These are phyloP conservation scores for Gymnopilus dilepis DNA, from an alignment of 768 basidiomycete genomes.

Conservation along the genomic window DNA sequence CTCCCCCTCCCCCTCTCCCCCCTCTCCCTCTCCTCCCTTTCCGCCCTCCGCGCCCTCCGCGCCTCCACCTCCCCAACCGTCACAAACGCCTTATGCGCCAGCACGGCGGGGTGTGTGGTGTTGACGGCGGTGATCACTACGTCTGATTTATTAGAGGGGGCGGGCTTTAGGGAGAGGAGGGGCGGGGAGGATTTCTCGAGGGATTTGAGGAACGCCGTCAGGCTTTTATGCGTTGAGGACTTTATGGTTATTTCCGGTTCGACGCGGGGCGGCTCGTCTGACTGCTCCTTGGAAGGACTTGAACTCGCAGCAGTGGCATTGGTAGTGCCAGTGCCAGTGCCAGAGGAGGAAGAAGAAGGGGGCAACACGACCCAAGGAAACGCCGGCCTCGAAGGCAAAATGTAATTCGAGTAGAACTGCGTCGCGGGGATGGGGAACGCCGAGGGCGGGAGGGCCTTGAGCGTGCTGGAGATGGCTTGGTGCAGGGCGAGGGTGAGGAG, in stretches of 20 bases:
- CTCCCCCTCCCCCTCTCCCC: constrained; percentile 46
- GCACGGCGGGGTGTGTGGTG: constrained; percentile 59
- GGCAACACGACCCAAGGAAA: constrained; percentile 49
- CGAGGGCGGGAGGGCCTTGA: constrained; percentile 51
- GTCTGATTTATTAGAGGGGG: constrained; percentile 58
- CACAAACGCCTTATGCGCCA: constrained; percentile 52
- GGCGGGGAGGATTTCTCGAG: constrained; percentile 65
- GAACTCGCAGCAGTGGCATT: neutral
- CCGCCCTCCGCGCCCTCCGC: constrained; percentile 64
- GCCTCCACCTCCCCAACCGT: constrained; percentile 73
- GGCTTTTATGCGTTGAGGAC: constrained; percentile 79
- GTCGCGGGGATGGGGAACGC: constrained; percentile 81
- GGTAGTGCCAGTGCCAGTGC: neutral
- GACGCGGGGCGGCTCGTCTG: constrained; percentile 33
- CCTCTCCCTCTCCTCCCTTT: constrained; percentile 55
- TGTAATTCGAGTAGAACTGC: constrained; percentile 73
- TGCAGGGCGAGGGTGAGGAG: constrained; percentile 67
- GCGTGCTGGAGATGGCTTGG: constrained; percentile 63
- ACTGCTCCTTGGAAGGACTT: neutral
- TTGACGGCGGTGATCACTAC: constrained; percentile 61
- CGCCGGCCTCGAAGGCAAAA: constrained; percentile 84
- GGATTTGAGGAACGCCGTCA: constrained; percentile 79
- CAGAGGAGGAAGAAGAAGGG: constrained; percentile 29
- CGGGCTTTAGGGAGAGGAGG: constrained; percentile 74
- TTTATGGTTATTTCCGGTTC: constrained; percentile 70